Base-by-base conservation (phyloP, 2,329 filamentous ascomycete species). In the Ophiostoma pallidulum region DNA sequence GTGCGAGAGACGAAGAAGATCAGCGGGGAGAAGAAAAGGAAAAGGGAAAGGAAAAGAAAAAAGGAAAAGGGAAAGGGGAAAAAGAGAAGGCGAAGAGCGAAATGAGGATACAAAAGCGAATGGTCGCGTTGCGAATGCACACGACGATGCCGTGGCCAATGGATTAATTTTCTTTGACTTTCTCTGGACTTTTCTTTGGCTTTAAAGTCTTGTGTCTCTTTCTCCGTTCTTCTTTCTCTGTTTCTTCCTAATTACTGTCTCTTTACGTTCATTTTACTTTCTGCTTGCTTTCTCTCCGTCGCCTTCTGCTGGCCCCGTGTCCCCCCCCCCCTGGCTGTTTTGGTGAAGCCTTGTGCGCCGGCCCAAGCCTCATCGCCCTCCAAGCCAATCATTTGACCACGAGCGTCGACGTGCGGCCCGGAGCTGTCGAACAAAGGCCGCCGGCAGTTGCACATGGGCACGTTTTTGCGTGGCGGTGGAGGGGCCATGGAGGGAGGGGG, bases 301-400 rank as follows among this genome's bases (percentile, higher is more conserved):
- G 6, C 10, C 24, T 9, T 35, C 24, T 24, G 6, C 36, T 33
- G 7, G 5, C 26, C 22, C n/a, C 16, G 2, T 37, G 14, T 19
- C 18, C 18, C 19, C 13, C 31, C 13, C 31, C 14, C 6, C 14
- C n/a, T 6, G 6, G 12, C 6, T 13, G 31, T 16, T n/a, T n/a
- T n/a, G n/a, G n/a, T 33, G 31, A 33, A 33, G 31, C 31, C n/a
- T 33, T 13, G 29, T 13, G 29, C 29, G 4, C 29, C 29, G 7
- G 12, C 12, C 14, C 9, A 12, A 49, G 49, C 50, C 52, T 52
- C 35, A 43, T 35, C 41, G 28, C 13, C 32, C 35, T 31, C 44
- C 40, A 39, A 31, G 33, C 52, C 50, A 54, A 54, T 54, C 52
- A 54, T 53, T 53, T 50, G 14, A 44, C 50, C 52, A 54, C 52